Base-by-base conservation (phyloP, 768 basidiomycete genomes). In the Mrakia frigida region DNA sequence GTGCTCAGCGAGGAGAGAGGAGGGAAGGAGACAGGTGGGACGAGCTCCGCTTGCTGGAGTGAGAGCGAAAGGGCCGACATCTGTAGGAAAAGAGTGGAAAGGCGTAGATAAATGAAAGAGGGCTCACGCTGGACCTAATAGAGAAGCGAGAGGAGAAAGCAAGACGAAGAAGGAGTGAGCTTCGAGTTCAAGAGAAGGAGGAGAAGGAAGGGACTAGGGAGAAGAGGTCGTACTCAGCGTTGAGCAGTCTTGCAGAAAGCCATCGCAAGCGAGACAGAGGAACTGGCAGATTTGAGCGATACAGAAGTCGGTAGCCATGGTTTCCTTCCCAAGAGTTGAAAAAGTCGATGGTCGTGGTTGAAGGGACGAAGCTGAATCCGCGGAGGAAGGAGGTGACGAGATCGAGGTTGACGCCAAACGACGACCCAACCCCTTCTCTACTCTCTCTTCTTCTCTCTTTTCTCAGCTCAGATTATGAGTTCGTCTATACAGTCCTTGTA, bases 251-350 rank as follows among this genome's bases (percentile, higher is more conserved):
- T 43, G 39, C 1, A 74, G 43, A 18, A 37, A 65, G 31, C 73
- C 73, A 39, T 63, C 73, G 41, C 39, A 50, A 3, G 33, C 73
- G 41, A 74, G 73, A 46, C 73, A 74, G 16, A 46, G 13, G 31
- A 74, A 28, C 35, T 33, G 5, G 46, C 61, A 65, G 43, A 43
- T 39, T 52, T 61, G 61, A 41, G 41, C 39, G 25, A 46, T 13
- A 43, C 56, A 43, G 23, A 43, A 72, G 52, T 72, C 71, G 56
- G 46, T 21, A 4, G 18, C 46, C 46, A 50, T 50, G 3, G 16
- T 43, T 14, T 6, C 43, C 43, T n/a, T n/a, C n/a, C n/a, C n/a
- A n/a, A 9, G 11, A 50, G 46, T 18, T 50, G 2, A 1, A 9
- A 18, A 50, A 14, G 46, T 18, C 14, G 46, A 13, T 72, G 35